Evolutionary conservation across 208 protist genomes (phyloP), one percentile per base, ranked within the genome.

Genomic region (Crithidia acanthocephali): DNA sequence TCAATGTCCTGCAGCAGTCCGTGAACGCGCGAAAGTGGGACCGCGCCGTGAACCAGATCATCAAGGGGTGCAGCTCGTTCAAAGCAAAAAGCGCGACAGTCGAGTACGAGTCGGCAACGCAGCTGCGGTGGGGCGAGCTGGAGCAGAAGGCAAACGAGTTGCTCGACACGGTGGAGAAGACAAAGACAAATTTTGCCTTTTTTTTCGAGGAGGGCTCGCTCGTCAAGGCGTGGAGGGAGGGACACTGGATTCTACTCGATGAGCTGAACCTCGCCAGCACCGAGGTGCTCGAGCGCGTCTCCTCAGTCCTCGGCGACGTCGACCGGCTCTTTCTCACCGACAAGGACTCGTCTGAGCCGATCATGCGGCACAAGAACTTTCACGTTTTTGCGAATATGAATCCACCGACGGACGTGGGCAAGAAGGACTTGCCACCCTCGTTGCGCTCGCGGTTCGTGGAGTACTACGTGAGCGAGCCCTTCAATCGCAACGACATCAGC

Each of bases 371-470:
- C 84, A 92, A 95, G 22, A 96, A 99, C 71, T 99, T 99, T 81
- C 93, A 93, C 74, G 81, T 99, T 0, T 99, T 99, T 80, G 99
- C 98, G 10, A 99, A 98, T 81, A 99, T 99, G 99, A 99, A 99
- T 82, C 92, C 92, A 20, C 99, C 99, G 13, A 99, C 98, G 8
- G 99, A 99, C 80, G 97, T 99, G 28, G 99, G 99, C 40, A 99
- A 99, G 82, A 99, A 99, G 74, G 98, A 99, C 50, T 85, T 99
- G 37, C 95, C 98, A 1, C 88, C 89, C 28, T 92, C 87, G 8
- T 65, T 99, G 52, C 79, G 97, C 10, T 95, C 93, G 16, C 88
- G 98, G 44, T 99, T 99, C 77, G 99, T 98, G 8, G 99, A 99
- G 81, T 90, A 99, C 62, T 99, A 99, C 82, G 98, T 99, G 5